phyloP scores from a whole-genome alignment of 768 basidiomycete genomes.

The Xerocomus brunneocitrinus region DNA sequence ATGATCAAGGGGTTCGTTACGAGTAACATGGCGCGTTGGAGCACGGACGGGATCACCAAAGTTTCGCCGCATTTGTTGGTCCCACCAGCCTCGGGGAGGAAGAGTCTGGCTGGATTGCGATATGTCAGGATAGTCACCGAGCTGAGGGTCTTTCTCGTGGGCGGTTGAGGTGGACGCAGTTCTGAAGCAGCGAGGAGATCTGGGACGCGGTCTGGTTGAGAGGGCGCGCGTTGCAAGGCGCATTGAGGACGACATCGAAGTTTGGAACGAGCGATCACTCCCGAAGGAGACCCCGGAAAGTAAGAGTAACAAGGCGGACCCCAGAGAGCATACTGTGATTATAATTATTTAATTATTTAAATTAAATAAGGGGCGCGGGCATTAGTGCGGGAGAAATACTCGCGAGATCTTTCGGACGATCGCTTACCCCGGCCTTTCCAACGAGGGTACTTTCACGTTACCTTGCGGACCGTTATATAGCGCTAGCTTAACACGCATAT shows the following conservation, averaged over 20 bases:
- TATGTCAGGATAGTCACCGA: slow-evolving; percentile 69
- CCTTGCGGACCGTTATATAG: slow-evolving; percentile 16
- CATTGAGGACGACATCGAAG: slow-evolving; percentile 16
- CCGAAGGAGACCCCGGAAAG: slow-evolving; percentile 20
- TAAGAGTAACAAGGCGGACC: slow-evolving; percentile 11
- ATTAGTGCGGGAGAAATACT: background rate
- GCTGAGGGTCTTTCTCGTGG: slow-evolving; percentile 56
- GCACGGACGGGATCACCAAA: slow-evolving; percentile 68
- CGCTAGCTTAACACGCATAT: slow-evolving; percentile 1
- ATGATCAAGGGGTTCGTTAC: slow-evolving; percentile 6
- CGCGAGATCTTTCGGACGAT: slow-evolving; percentile 11
- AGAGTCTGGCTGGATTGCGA: slow-evolving; percentile 61
- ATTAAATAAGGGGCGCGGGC: background rate
- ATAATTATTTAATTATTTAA: slow-evolving; percentile 10
- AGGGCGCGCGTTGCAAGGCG: slow-evolving; percentile 16
- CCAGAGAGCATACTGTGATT: slow-evolving; percentile 12
- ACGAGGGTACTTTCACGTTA: slow-evolving; percentile 5
- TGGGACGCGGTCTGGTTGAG: background rate
- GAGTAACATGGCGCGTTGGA: slow-evolving; percentile 6
- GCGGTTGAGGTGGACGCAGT: slow-evolving; percentile 15
- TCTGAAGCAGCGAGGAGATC: background rate
- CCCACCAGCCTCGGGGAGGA: slow-evolving; percentile 68
- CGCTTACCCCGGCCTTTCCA: background rate
- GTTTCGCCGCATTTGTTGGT: slow-evolving; percentile 71
- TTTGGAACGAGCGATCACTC: slow-evolving; percentile 5